phyloP scores from a whole-genome alignment of 2,329 filamentous ascomycete genomes.

The Penicillium sp. region DNA sequence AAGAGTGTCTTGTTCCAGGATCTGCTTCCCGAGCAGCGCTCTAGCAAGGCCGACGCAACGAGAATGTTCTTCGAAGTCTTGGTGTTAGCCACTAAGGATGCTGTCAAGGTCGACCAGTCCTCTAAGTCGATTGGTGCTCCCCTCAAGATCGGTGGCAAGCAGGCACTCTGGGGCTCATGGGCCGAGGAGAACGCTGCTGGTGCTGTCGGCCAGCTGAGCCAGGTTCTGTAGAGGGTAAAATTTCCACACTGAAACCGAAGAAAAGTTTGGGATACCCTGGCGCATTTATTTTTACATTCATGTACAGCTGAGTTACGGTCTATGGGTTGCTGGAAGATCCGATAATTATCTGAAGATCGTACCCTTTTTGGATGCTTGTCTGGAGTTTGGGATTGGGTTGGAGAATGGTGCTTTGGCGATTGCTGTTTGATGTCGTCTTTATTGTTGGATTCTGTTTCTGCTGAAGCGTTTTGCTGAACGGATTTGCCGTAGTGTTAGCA shows the following conservation, averaged over 20 bases:
- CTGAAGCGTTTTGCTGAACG: neutral
- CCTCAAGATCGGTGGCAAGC: constrained; percentile 84
- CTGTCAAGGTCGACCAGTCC: constrained; percentile 91
- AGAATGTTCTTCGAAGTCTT: constrained; percentile 99
- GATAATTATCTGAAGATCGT: constrained; percentile 17
- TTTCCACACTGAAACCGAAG: neutral
- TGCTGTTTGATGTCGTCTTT: constrained; percentile 6
- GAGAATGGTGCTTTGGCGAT: constrained; percentile 14
- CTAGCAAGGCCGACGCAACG: constrained; percentile 86
- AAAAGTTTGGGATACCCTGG: constrained; percentile 16
- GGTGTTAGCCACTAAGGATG: constrained; percentile 95
- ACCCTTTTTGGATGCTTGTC: constrained; percentile 13
- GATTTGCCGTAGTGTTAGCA: neutral
- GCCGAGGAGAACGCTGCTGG: constrained; percentile 67
- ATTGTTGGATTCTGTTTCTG: neutral
- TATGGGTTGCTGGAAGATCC: constrained; percentile 24
- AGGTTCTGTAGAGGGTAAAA: constrained; percentile 24
- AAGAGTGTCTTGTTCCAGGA: constrained; percentile 88
- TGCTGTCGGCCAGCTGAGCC: constrained; percentile 38
- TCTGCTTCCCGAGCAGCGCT: constrained; percentile 77
- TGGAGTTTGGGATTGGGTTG: constrained; percentile 18
- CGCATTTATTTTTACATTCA: constrained; percentile 20
- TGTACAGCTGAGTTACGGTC: constrained; percentile 27
- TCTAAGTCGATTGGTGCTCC: constrained; percentile 70
- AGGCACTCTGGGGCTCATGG: constrained; percentile 96